Conservation (phyloP, 768 basidiomycete species). For the Agrocybe pediades region DNA sequence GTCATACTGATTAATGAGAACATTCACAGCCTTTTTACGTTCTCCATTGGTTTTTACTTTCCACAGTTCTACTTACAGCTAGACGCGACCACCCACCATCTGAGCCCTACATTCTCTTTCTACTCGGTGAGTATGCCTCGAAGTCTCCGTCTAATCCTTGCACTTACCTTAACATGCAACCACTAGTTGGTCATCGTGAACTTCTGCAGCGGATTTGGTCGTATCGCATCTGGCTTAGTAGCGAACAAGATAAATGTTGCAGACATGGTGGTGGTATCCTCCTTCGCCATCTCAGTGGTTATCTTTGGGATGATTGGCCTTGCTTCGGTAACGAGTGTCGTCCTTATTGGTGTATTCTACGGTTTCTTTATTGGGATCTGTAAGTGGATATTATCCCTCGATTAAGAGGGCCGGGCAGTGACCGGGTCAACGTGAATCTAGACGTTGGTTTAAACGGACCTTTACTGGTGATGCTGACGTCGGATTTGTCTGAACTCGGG, state of each 20-base stretch:
- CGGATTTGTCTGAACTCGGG: too few relatives aligned
- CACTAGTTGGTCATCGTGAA: too few relatives aligned
- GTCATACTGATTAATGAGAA: background rate
- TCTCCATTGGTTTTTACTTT: background rate
- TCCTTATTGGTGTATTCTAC: conserved; percentile 38
- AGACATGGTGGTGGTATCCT: background rate
- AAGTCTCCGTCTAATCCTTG: background rate
- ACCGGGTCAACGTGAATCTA: too few relatives aligned
- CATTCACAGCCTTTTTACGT: background rate
- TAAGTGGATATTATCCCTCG: too few relatives aligned
- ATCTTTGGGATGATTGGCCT: conserved; percentile 31
- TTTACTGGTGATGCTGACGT: too few relatives aligned
- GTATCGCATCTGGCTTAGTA: too few relatives aligned
- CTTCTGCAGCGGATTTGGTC: too few relatives aligned
- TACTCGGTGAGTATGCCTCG: conserved; percentile 33
- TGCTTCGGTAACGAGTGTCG: conserved; percentile 28
- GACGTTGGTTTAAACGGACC: too few relatives aligned
- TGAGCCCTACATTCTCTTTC: conserved; percentile 35
- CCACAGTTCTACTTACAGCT: conserved; percentile 41
- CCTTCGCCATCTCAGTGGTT: background rate
- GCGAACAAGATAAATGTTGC: too few relatives aligned
- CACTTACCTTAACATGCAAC: background rate
- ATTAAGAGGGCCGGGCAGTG: too few relatives aligned
- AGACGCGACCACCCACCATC: conserved; percentile 32
- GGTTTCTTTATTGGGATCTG: conserved; percentile 34